Evolutionary conservation across 108 stramenopile genomes (phyloP).

Genomic region (Phaeodactylum tricornutum): DNA sequence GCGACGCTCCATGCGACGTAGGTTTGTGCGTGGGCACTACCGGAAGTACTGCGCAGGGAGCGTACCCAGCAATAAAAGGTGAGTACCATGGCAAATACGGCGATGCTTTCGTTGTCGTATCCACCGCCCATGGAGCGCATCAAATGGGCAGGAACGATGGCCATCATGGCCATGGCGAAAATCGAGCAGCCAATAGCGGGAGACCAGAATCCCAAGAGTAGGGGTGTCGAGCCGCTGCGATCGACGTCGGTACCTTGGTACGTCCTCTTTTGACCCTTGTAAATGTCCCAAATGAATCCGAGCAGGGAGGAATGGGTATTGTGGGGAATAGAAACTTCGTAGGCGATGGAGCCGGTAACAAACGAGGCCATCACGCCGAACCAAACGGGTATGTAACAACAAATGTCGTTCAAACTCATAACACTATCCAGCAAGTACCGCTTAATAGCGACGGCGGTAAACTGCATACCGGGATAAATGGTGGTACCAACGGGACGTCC

Average conservation of each 20-base stretch:
- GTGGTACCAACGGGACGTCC: conserved; percentile 97
- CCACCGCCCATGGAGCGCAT: conserved; percentile 96
- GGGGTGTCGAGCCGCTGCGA: neutral
- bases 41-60: conserved; percentile 54
- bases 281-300: conserved; percentile 24
- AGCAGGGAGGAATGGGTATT: conserved; percentile 44
- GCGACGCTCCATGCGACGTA: conserved; percentile 42
- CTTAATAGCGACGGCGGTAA: conserved; percentile 88
- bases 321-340: conserved; percentile 53
- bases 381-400: conserved; percentile 88
- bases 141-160: conserved; percentile 90
- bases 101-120: conserved; percentile 96
- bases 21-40: no score
- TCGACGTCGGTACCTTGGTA: no score
- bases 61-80: conserved; percentile 95
- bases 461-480: conserved; percentile 97
- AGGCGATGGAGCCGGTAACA: conserved; percentile 63
- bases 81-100: conserved; percentile 85
- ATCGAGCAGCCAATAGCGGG: conserved; percentile 70
- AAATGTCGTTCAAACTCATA: conserved; percentile 80
- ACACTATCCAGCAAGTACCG: conserved; percentile 28
- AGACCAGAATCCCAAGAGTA: conserved; percentile 10
- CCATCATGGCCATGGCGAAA: conserved; percentile 87
- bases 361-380: conserved; percentile 73
- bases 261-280: conserved; percentile 28